phyloP scores from a whole-genome alignment of 169 alveolate genomes.

The Babesia bigemina region DNA sequence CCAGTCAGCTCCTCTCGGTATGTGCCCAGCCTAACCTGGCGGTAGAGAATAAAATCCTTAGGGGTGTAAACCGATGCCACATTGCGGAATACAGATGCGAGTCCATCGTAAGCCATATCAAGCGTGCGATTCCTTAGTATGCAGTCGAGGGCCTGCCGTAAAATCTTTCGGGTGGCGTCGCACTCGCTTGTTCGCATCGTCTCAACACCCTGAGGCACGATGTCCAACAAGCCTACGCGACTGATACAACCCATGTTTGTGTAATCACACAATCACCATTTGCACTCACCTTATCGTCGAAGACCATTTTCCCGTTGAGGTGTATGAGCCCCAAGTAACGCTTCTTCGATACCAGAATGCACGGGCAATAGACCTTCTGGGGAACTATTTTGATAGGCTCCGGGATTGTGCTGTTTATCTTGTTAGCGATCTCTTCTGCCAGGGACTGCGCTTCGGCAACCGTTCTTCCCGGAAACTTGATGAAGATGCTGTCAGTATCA shows the following conservation, averaged over 20 bases:
- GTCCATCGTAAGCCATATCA: constrained; percentile 33
- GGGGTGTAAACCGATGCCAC: constrained; percentile 36
- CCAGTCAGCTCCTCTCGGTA: constrained; percentile 63
- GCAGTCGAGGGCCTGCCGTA: constrained; percentile 31
- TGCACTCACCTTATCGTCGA: constrained; percentile 42
- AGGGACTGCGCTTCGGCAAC: constrained; percentile 85
- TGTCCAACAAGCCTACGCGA: background rate
- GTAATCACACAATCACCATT: background rate
- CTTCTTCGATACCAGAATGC: constrained; percentile 89
- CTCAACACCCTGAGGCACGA: constrained; percentile 59
- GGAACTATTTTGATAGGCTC: constrained; percentile 91
- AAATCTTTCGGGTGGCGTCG: constrained; percentile 47
- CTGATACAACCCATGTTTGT: background rate
- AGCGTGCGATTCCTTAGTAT: constrained; percentile 33
- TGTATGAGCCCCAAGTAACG: constrained; percentile 89
- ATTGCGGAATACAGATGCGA: constrained; percentile 34
- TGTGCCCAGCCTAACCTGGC: constrained; percentile 66
- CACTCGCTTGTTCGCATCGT: constrained; percentile 69
- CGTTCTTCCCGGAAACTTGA: constrained; percentile 87
- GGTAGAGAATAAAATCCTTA: constrained; percentile 57
- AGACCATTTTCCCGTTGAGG: constrained; percentile 26
- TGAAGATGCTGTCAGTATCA: constrained; percentile 98
- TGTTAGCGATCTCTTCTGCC: constrained; percentile 84
- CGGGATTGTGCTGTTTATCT: constrained; percentile 82
- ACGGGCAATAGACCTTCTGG: constrained; percentile 93